Conservation (phyloP, 169 alveolate genomes). For the Plasmodium relictum region DNA sequence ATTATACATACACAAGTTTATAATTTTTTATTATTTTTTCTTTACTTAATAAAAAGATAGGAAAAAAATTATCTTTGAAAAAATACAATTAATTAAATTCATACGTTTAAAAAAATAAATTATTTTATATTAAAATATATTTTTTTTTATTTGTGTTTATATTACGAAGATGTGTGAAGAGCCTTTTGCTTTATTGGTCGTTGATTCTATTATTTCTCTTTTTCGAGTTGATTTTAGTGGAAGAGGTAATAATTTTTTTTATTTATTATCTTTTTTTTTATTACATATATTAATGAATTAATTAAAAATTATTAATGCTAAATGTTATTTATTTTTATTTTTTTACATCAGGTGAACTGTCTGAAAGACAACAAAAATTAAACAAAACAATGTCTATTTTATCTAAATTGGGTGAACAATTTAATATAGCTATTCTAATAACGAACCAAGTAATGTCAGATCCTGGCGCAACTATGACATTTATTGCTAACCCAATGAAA, state of each 20-base stretch:
- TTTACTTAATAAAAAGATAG: too few relatives aligned
- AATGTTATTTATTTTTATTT: background rate
- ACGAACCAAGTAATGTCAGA: conserved; percentile 97
- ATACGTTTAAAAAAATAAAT: background rate
- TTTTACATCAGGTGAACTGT: conserved; percentile 91
- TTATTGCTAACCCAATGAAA: conserved; percentile 92
- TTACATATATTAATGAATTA: too few relatives aligned
- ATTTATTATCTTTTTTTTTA: too few relatives aligned
- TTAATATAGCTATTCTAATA: conserved; percentile 95
- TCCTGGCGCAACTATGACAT: conserved; percentile 94
- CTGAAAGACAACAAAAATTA: conserved; percentile 96
- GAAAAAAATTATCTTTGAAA: background rate
- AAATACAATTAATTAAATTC: background rate
- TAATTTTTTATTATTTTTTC: background rate
- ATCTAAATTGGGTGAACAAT: conserved; percentile 96
- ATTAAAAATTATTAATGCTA: too few relatives aligned
- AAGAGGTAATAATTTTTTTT: conserved; percentile 81
- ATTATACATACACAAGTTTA: background rate
- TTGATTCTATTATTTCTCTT: conserved; percentile 94
- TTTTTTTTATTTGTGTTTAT: background rate
- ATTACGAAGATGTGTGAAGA: conserved; percentile 86
- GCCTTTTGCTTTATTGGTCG: conserved; percentile 94
- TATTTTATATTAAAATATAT: background rate
- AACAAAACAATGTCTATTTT: conserved; percentile 91
- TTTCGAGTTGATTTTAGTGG: conserved; percentile 93